Conservation (phyloP, 352 stramenopile species). For the Aphanomyces stellatus region DNA sequence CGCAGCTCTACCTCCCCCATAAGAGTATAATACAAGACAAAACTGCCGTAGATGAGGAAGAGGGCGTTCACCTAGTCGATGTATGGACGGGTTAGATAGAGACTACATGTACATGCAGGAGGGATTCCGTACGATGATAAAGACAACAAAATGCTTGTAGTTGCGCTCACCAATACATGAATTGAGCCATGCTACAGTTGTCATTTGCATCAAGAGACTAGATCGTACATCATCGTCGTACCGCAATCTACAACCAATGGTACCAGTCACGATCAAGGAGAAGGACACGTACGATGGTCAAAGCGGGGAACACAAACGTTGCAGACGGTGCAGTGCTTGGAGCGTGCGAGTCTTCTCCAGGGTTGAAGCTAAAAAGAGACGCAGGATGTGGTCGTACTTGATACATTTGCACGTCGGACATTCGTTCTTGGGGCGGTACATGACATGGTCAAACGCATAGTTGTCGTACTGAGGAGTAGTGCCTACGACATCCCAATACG, state of each 20-base stretch:
- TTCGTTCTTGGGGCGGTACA: constrained; percentile 28
- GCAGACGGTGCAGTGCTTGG: constrained; percentile 60
- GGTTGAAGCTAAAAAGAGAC: background rate
- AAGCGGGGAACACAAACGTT: constrained; percentile 54
- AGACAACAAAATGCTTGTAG: constrained; percentile 43
- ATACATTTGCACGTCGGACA: constrained; percentile 40
- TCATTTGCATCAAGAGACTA: constrained; percentile 30
- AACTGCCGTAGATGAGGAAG: constrained; percentile 41
- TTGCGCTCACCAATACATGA: constrained; percentile 57
- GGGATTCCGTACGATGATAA: constrained; percentile 34
- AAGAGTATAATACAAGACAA: constrained; percentile 40
- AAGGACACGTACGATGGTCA: constrained; percentile 37
- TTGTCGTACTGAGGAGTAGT: constrained; percentile 26
- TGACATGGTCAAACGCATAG: constrained; percentile 37
- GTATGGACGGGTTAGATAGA: background rate
- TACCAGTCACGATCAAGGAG: no score
- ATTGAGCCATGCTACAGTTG: constrained; percentile 37
- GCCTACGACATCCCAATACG: background rate
- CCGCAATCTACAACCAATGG: constrained; percentile 1
- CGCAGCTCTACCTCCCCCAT: constrained; percentile 29
- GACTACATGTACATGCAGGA: background rate
- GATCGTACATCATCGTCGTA: constrained; percentile 15
- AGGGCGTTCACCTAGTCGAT: constrained; percentile 35
- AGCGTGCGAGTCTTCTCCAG: constrained; percentile 37
- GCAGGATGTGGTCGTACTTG: constrained; percentile 27